Conservation (phyloP, 108 stramenopile genomes). For the Nitzschia palea region DNA sequence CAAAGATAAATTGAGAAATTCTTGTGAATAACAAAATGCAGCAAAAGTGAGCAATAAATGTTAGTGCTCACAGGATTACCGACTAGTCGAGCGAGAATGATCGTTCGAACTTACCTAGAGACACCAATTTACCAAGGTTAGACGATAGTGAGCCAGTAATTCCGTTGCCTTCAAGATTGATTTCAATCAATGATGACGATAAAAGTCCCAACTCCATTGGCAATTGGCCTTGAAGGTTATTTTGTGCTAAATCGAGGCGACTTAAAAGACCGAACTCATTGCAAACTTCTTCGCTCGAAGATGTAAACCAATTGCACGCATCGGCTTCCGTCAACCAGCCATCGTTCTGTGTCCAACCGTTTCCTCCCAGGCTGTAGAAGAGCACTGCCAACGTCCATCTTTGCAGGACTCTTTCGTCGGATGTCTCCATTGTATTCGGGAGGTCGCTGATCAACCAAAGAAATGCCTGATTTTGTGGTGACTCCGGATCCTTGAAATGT, state of each 20-base stretch:
- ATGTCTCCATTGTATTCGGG: neutral
- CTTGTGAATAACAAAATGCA: no score
- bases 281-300: neutral
- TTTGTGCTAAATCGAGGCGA: neutral
- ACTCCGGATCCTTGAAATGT: neutral
- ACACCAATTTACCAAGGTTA: constrained; percentile 11
- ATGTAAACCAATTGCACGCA: constrained; percentile 13
- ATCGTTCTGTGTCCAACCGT: constrained; percentile 12
- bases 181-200: neutral
- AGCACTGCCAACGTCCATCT: constrained; percentile 18
- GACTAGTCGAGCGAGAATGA: no score
- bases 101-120: no score
- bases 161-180: neutral
- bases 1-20: no score
- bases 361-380: constrained; percentile 24
- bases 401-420: constrained; percentile 14
- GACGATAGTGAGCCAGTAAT: constrained; percentile 23
- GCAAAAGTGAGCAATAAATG: no score
- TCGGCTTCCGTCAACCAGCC: constrained; percentile 20
- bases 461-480: neutral
- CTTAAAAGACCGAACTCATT: neutral
- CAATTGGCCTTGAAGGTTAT: constrained; percentile 26
- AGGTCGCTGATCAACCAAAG: neutral
- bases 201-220: constrained; percentile 50
- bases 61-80: no score